Base-by-base conservation (phyloP, 352 stramenopile species). In the Phytophthora nicotianae region DNA sequence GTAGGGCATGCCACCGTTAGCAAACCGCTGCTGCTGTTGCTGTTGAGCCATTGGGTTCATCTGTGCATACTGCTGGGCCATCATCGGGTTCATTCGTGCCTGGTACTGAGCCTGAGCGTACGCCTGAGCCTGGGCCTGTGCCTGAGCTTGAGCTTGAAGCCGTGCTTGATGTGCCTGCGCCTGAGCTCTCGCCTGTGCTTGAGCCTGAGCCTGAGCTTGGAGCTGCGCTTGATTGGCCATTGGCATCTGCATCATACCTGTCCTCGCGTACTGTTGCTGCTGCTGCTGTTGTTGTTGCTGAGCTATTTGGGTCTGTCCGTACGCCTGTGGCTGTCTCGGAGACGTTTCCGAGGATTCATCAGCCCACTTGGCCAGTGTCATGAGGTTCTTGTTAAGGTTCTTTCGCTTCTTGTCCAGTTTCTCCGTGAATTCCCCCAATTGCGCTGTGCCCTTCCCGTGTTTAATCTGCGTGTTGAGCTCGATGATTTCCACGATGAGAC, bases 381-480 rank as follows among this genome's bases (percentile, higher is more conserved):
- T 95, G 50, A 95, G 75, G 71, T 95, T 95, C 68, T 89, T 89
- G 73, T 95, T 95, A 49, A 95, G 86, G 61, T 88, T 87, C 60
- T 95, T 93, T 57, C 86, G 81, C 68, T 95, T 95, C 77, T 93
- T 93, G 67, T 95, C 84, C 32, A 95, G 70, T 62, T 93, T 92
- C 50, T 95, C 84, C 40, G 81, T 90, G 64, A 93, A 83, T 35
- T 93, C 84, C 41, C 79, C 78, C 43, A 93, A 74, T 48, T 91
- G 80, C 14, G 72, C 61, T 24, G 81, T 92, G 11, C 86, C 86
- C 40, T 93, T 93, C 16, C 83, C 84, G 47, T 91, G 83, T 57
- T 95, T 95, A 54, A 95, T 91, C 60, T 91, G 74, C 59, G 88
- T 95, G 63, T 95, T 95, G 11, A 95, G 80, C 47, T 81, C 82